Percentiles rank a stretch among this genome's conserved stretches.
Evolutionary conservation across 2,329 filamentous ascomycete genomes (phyloP).

Genomic region (Paecilomyces niveus): DNA sequence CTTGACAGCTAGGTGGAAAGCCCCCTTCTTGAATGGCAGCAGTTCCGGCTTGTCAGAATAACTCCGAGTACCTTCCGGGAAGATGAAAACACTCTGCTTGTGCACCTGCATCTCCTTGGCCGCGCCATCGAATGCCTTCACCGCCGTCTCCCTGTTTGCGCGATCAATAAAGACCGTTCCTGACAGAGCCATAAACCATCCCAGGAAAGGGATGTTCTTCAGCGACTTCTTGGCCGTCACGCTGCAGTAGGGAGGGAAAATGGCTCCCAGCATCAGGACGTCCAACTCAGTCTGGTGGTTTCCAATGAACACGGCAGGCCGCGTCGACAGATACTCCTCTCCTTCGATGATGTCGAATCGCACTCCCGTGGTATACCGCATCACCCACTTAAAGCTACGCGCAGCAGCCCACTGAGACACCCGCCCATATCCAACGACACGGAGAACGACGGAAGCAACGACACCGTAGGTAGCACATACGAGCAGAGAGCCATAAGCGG

Average conservation of each 20-base stretch:
- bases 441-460: slow-evolving; percentile 63
- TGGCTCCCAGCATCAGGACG: slow-evolving; percentile 77
- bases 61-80: slow-evolving; percentile 78
- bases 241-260: slow-evolving; percentile 87
- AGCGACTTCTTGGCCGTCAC: slow-evolving; percentile 88
- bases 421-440: slow-evolving; percentile 62
- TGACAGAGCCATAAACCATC: slow-evolving; percentile 87
- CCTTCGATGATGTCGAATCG: slow-evolving; percentile 67
- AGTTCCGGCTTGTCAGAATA: slow-evolving; percentile 75
- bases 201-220: slow-evolving; percentile 72
- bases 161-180: slow-evolving; percentile 95
- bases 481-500: slow-evolving; percentile 39
- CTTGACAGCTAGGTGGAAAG: slow-evolving; percentile 92
- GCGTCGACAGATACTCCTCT: slow-evolving; percentile 54
- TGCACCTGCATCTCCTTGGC: slow-evolving; percentile 68
- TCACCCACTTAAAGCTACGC: slow-evolving; percentile 70
- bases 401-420: slow-evolving; percentile 80
- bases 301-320: slow-evolving; percentile 84
- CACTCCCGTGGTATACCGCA: slow-evolving; percentile 69
- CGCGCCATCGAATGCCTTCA: slow-evolving; percentile 78
- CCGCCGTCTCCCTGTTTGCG: slow-evolving; percentile 71
- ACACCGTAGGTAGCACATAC: slow-evolving; percentile 65
- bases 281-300: slow-evolving; percentile 98
- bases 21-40: slow-evolving; percentile 97
- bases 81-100: slow-evolving; percentile 54